Base-by-base conservation (phyloP, 768 basidiomycete species). In the Calocybe gangraenosa region DNA sequence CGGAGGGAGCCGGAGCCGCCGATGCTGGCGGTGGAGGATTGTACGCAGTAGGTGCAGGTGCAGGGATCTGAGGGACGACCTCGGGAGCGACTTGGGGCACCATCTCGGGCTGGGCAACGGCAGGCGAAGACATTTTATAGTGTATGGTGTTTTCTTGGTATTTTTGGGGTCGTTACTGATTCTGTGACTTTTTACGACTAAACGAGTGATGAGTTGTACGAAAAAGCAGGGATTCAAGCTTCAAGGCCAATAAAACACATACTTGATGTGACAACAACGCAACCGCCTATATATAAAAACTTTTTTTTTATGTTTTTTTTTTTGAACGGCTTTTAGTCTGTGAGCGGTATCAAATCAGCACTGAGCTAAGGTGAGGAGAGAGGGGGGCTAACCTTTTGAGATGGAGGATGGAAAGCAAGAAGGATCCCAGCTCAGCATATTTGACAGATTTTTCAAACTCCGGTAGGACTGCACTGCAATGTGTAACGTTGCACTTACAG, bases 121-220 rank as follows among this genome's bases (percentile, higher is more conserved):
- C 65, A 60, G 73, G 69, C 58, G 76, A 71, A 66, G 82, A 78
- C 82, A 82, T 83, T 56, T 58, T 58, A n/a, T n/a, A n/a, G n/a
- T n/a, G n/a, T n/a, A n/a, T 57, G 59, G 37, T 19, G 42, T 62
- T 70, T 78, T 78, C 76, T 61, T 54, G 51, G 56, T 54, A 60
- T 62, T 67, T 74, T 76, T 61, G 69, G 65, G 78, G 85, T 90
- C 87, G 87, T 91, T 91, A 91, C 87, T 90, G 86, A 81, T 43
- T 89, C 82, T 84, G 76, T 68, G 53, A 73, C 77, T 87, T 88
- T 87, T 83, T 83, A 70, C 65, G 70, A 74, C 77, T 81, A 55
- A 18, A 18, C 38, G 56, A 51, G 50, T 44, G 49, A 40, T 42
- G 45, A 39, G 39, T 11, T 30, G 34, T 28, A 6, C 11, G 11